phyloP scores from a whole-genome alignment of 2,329 filamentous ascomycete species.

The Ceratocystis cubensis region DNA sequence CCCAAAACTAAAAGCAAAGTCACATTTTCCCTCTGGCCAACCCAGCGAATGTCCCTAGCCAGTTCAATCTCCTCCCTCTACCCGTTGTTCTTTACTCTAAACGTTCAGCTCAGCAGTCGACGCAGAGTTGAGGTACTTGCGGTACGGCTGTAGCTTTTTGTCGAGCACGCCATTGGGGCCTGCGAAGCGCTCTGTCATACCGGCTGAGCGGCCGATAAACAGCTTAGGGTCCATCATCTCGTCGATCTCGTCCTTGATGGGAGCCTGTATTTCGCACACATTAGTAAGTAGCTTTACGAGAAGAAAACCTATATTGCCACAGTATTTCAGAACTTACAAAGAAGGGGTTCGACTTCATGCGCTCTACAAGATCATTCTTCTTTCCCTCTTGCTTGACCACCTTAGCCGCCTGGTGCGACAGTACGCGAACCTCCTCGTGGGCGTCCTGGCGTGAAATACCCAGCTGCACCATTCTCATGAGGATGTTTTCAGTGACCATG shows the following conservation, averaged over 20 bases:
- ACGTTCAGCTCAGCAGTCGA: conserved; percentile 31
- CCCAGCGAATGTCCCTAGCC: not conserved
- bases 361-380: conserved; percentile 67
- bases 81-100: conserved; percentile 22
- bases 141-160: conserved; percentile 31
- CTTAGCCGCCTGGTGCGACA: conserved; percentile 61
- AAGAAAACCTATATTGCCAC: not conserved
- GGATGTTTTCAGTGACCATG: conserved; percentile 58
- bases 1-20: too few species aligned
- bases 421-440: conserved; percentile 75
- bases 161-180: conserved; percentile 31
- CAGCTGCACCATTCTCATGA: conserved; percentile 63
- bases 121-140: conserved; percentile 28
- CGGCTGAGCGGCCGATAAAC: conserved; percentile 35
- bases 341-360: conserved; percentile 60
- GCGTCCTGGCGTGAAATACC: conserved; percentile 66
- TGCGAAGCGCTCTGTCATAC: conserved; percentile 37
- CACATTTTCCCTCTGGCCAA: too few species aligned
- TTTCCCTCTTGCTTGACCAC: conserved; percentile 38
- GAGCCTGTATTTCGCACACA: conserved; percentile 26
- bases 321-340: conserved; percentile 37
- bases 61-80: not conserved
- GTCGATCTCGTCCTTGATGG: conserved; percentile 58
- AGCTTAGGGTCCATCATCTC: conserved; percentile 50
- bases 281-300: not conserved